These are phyloP conservation scores for Aureoboletus auriporus DNA, from an alignment of 768 basidiomycete species.

Conservation along the genomic window DNA sequence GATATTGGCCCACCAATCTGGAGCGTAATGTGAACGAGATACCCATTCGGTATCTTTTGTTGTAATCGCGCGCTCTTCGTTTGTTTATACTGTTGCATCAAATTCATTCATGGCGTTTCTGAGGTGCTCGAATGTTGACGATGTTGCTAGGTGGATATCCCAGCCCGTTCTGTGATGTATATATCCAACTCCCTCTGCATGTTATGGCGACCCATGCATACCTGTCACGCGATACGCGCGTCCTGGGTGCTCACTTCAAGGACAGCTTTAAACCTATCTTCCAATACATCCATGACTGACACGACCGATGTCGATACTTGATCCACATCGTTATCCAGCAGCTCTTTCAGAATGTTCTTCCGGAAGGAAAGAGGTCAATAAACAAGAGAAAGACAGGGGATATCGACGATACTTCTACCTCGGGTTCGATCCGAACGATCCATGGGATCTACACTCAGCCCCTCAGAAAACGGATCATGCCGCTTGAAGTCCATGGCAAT, in stretches of 20 bases:
- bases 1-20: constrained; percentile 45
- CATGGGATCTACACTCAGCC: constrained; percentile 52
- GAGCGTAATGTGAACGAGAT: constrained; percentile 54
- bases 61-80: constrained; percentile 46
- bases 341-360: constrained; percentile 17
- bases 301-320: constrained; percentile 14
- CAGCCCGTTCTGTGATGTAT: constrained; percentile 52
- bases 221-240: constrained; percentile 59
- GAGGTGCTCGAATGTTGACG: constrained; percentile 20
- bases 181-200: background rate
- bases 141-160: constrained; percentile 42
- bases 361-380: background rate
- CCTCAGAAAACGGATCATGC: constrained; percentile 59
- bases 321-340: constrained; percentile 12
- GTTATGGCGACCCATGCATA: background rate
- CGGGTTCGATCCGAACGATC: constrained; percentile 64
- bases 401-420: constrained; percentile 56
- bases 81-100: constrained; percentile 34
- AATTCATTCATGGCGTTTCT: constrained; percentile 29
- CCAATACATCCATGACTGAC: constrained; percentile 8
- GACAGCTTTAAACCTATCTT: constrained; percentile 28
- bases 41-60: constrained; percentile 64
- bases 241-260: constrained; percentile 40
- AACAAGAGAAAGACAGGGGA: background rate
- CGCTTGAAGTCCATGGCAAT: constrained; percentile 50